Base-by-base conservation (phyloP, 139 green algal species). In the Eudorina sp. region DNA sequence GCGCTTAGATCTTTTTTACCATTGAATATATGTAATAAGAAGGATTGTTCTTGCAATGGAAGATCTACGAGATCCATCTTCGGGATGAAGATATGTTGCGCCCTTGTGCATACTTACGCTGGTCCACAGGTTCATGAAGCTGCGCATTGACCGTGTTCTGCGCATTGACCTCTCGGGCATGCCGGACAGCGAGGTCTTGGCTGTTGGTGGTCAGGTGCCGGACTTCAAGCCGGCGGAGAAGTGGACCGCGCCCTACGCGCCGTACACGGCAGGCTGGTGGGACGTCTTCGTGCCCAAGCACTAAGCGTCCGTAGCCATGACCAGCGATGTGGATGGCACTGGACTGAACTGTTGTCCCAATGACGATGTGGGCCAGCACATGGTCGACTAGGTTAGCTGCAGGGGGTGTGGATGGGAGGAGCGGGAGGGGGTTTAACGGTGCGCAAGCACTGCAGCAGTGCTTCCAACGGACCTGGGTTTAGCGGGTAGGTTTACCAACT, bases 121-220 rank as follows among this genome's bases (percentile, higher is more conserved):
- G 13, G 3, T 25, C 25, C 77, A 34, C 94, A 98, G 96, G 31
- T 98, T 98, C 94, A 98, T 98, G 96, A 98, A 97, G 94, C 92
- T 98, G 84, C 94, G 96, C 60, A 86, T 99, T 75, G 96, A 99
- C 93, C 94, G 96, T 41, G 96, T 98, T 62, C 89, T 99, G 73
- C 90, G 94, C 66, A 78, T 98, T 45, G 92, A 97, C 60, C 87
- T 98, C 53, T 91, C 84, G 3, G 78, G 89, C 11, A 86, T 97
- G 82, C 69, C 84, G 0, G 79, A 90, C 3, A 89, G 92, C 4
- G 93, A 97, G 87, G 96, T 89, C 13, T 79, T 96, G 55, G 86
- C 94, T 36, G 92, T 88, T 23, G 92, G 89, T 51, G 94, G 78
- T 9, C 76, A 88, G 16, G 81, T 97, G 43, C 95, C 96, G 31